Conservation (phyloP, 352 stramenopile genomes). For the Pythium dissimile region DNA sequence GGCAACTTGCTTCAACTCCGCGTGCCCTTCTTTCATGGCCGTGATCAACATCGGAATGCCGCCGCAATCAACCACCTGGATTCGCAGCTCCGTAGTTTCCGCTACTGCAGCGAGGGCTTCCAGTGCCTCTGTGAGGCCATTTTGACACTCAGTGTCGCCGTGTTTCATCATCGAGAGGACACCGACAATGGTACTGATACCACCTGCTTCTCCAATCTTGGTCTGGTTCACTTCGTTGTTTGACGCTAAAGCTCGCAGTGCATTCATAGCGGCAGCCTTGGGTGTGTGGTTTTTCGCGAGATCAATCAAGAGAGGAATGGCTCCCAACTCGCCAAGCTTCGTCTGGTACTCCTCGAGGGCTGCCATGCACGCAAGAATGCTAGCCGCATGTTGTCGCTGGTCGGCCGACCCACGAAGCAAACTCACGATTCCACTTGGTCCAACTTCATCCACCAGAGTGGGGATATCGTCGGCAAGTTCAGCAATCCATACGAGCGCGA, state of each 20-base stretch:
- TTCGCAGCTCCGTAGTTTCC: not conserved
- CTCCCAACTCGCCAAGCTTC: not conserved
- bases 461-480: not conserved
- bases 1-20: too few species aligned
- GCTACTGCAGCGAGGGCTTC: not conserved
- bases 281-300: not conserved
- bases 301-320: not conserved
- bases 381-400: slow-evolving; percentile 3
- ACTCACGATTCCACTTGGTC: not conserved
- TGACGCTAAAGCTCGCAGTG: not conserved
- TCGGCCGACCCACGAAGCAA: slow-evolving; percentile 1
- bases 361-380: not conserved
- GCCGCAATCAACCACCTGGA: too few species aligned
- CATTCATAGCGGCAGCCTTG: not conserved
- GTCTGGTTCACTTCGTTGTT: not conserved
- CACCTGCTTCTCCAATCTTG: not conserved
- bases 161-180: not conserved
- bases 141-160: not conserved
- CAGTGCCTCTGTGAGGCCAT: not conserved
- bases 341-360: not conserved
- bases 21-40: too few species aligned
- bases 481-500: slow-evolving; percentile 6
- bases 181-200: not conserved
- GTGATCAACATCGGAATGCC: too few species aligned
- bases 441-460: not conserved